phyloP scores from a whole-genome alignment of 768 basidiomycete species.

The Xerocomellus intermedius region DNA sequence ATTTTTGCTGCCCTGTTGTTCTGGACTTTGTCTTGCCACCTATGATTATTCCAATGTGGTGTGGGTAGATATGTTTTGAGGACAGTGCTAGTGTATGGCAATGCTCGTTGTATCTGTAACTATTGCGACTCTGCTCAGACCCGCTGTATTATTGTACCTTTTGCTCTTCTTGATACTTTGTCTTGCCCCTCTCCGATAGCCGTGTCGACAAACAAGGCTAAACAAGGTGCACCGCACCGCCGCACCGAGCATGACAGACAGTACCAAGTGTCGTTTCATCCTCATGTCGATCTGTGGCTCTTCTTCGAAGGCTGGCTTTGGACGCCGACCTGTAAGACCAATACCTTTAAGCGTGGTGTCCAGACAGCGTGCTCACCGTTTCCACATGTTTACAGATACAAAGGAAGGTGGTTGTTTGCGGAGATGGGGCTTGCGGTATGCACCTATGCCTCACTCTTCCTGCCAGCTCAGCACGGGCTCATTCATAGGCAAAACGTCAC shows the following conservation, averaged over 20 bases:
- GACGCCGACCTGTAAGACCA: constrained; percentile 36
- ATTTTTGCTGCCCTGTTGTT: not conserved
- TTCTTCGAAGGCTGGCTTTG: constrained; percentile 54
- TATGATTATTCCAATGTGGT: constrained; percentile 7
- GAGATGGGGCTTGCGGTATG: constrained; percentile 91
- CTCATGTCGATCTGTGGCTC: constrained; percentile 59
- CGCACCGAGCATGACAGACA: not conserved
- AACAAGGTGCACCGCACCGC: constrained; percentile 16
- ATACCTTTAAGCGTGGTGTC: not conserved
- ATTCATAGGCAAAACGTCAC: constrained; percentile 70
- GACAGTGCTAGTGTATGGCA: constrained; percentile 4
- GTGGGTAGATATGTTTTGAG: constrained; percentile 11
- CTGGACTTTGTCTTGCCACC: constrained; percentile 9
- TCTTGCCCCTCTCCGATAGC: not conserved
- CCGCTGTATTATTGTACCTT: constrained; percentile 16
- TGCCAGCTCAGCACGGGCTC: constrained; percentile 8
- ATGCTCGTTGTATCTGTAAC: constrained; percentile 19
- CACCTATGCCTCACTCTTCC: not conserved
- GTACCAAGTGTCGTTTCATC: constrained; percentile 2
- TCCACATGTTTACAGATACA: constrained; percentile 38
- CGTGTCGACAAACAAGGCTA: constrained; percentile 21
- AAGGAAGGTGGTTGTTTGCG: constrained; percentile 84
- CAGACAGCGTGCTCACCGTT: constrained; percentile 13
- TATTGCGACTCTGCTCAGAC: constrained; percentile 5
- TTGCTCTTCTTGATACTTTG: constrained; percentile 17